Percentiles rank a stretch among this genome's conserved stretches.
Conservation (phyloP, 768 basidiomycete genomes). For the Termitomyces sp. region DNA sequence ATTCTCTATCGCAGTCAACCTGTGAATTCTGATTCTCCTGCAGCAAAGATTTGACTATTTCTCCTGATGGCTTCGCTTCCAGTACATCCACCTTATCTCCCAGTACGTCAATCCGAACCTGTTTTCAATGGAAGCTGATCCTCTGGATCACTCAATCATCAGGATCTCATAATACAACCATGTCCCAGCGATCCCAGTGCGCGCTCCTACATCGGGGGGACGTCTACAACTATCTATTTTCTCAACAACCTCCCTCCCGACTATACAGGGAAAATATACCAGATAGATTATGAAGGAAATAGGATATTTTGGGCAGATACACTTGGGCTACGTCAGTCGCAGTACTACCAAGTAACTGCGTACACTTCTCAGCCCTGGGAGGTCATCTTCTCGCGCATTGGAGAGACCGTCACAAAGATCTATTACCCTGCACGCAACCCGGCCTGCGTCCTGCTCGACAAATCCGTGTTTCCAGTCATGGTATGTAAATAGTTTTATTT, state of each 20-base stretch:
- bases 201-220: not conserved
- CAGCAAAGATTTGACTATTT: not conserved
- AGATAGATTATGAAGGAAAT: not conserved
- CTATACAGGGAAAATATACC: not conserved
- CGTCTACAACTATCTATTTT: not conserved
- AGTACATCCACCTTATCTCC: not conserved
- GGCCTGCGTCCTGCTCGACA: not conserved
- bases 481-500: not conserved
- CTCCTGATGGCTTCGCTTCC: not conserved
- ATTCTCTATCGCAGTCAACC: not conserved
- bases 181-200: not conserved
- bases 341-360: not conserved
- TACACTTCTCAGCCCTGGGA: constrained; percentile 6
- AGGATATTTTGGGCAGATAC: not conserved
- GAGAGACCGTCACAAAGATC: not conserved
- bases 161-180: not conserved
- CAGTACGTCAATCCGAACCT: not conserved
- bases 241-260: not conserved
- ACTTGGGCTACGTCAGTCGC: not conserved
- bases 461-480: not conserved
- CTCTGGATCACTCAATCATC: not conserved
- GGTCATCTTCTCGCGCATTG: not conserved
- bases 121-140: not conserved
- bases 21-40: not conserved
- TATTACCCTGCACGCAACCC: not conserved